Base-by-base conservation (phyloP, 1,284 basidiomycete species). In the Moesziomyces parantarcticus region DNA sequence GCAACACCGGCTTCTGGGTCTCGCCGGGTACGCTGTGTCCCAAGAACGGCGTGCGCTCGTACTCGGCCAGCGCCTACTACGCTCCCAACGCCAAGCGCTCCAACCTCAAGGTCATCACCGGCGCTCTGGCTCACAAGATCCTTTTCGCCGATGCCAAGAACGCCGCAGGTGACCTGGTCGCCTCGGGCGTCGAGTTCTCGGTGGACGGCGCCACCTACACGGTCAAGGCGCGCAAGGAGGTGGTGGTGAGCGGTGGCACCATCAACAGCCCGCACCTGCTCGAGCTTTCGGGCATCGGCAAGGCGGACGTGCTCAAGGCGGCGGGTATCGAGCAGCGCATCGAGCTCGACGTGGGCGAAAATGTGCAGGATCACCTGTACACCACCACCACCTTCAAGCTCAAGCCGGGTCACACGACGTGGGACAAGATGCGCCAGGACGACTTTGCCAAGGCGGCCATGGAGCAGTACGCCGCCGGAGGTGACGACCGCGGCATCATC, bases 361-460 rank as follows among this genome's bases (percentile, higher is more conserved):
- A 88, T 66, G 79, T 87, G 0, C 87, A 87, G 56, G 88, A 88
- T 47, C 87, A 88, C 62, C 69, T 77, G 32, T 77, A 72, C 69
- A 50, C 87, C 88, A 62, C 65, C n/a, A 57, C 50, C 54, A 61
- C 69, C 36, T 79, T 66, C 72, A 78, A 78, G 54, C 64, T 79
- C 32, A 72, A 75, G 32, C 64, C 69, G 3, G 77, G 76, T 29
- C 59, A 41, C 44, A 70, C 58, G 20, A 79, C 77, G 3, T 78
- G 72, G 69, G 76, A 78, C 58, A 74, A 73, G 60, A 65, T 79
- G 69, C 66, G 71, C 23, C 51, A 78, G 21, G 54, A 74, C 32
- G 69, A 75, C 47, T 79, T 79, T 46, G 77, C 76, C 52, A 66
- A 65, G 45, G 65, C 58, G 3, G 66, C 71, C 41, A 78, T 79